Evolutionary conservation across 441 rosid species (phyloP), one percentile per base, ranked within the genome.

Genomic region (Kokia cookei): DNA sequence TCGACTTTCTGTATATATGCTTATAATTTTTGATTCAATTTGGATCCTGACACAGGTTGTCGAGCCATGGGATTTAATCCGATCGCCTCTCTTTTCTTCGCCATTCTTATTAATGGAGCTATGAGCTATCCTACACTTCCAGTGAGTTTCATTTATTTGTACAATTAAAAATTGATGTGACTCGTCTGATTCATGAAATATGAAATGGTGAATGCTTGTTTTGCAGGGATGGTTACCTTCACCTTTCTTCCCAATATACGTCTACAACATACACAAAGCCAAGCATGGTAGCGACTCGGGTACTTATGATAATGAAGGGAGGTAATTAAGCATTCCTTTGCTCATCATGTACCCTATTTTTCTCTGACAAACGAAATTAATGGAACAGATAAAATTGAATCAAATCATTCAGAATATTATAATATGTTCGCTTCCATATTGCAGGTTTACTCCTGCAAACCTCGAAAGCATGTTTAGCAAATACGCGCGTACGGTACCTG

Each of bases 211-310:
- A n/a, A n/a, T 32, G 10, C 17, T 17, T 17, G 13, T 13, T 9
- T 29, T 74, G 45, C 71, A 89, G 94, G 93, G 95, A 11, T 93
- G 98, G 97, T 29, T 94, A 8, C 99, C 96, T 11, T 88, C 90
- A 22, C 97, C 87, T 2, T 79, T 93, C 75, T 79, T 91, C 4
- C 98, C 98, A 2, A 82, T 93, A 29, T 86, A 93, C 80, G 76
- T 93, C 19, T 73, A 72, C 71, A 94, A 90, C 83, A 91, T 95
- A 53, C 96, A 95, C 86, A 93, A 70, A 79, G 83, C 84, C 72
- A 91, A 90, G 77, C 96, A 93, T 14, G 96, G 98, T 12, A 91
- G 97, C 40, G 98, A 85, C 70, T 84, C 89, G 0, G 89, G 84
- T 19, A 80, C 87, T 9, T 90, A 90, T 26, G 98, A 91, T 81